phyloP scores from a whole-genome alignment of 345 rosid species.

The Linum usitatissimum region DNA sequence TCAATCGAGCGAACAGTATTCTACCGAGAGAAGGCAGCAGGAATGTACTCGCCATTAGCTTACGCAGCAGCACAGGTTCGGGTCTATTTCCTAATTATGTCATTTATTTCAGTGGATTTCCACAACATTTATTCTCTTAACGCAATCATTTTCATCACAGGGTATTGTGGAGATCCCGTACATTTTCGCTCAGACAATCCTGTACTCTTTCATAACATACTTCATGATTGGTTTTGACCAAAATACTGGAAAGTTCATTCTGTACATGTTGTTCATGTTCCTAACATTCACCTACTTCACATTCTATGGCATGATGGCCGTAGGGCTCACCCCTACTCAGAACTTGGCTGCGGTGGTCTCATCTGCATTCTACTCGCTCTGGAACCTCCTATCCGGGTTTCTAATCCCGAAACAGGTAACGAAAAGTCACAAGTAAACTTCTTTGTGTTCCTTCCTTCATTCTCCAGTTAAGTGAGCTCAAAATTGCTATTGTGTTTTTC shows the following conservation, averaged over 20 bases:
- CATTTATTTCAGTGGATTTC: background rate
- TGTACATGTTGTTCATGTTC: slow-evolving; percentile 72
- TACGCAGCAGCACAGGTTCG: slow-evolving; percentile 76
- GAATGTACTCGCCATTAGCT: slow-evolving; percentile 66
- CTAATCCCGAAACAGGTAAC: slow-evolving; percentile 73
- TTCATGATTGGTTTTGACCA: slow-evolving; percentile 9
- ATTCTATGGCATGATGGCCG: slow-evolving; percentile 88
- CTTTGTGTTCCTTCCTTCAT: background rate
- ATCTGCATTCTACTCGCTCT: slow-evolving; percentile 80
- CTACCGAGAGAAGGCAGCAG: slow-evolving; percentile 87
- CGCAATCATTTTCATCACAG: slow-evolving; percentile 14
- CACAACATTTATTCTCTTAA: background rate
- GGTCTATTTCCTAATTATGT: slow-evolving; percentile 1
- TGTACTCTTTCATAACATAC: slow-evolving; percentile 71
- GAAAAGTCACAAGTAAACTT: background rate
- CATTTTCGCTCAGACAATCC: slow-evolving; percentile 51
- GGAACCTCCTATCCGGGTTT: slow-evolving; percentile 88
- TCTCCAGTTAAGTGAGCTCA: background rate
- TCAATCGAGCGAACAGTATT: slow-evolving; percentile 83
- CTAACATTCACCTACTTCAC: slow-evolving; percentile 88
- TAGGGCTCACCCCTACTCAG: slow-evolving; percentile 72
- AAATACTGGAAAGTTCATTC: slow-evolving; percentile 56
- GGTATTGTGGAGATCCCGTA: slow-evolving; percentile 93
- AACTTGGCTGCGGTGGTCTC: slow-evolving; percentile 77
- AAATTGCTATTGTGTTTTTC: slow-evolving; percentile 6